phyloP scores from a whole-genome alignment of 1,139 yeast species.

The Saccharomyces hybrid region DNA sequence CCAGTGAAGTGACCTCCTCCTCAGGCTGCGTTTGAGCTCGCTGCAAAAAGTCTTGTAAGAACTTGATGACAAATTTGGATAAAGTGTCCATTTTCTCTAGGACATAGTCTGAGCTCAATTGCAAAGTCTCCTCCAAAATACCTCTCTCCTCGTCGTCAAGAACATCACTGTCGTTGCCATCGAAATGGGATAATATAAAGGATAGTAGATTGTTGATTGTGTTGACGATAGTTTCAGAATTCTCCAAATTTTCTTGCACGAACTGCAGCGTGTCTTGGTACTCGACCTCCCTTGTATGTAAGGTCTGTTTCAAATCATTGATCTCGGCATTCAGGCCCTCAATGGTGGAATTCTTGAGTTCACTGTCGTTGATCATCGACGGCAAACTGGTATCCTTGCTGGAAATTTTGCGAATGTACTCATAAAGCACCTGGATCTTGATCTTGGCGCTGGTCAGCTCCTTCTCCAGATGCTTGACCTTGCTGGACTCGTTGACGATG shows the following conservation, averaged over 20 bases:
- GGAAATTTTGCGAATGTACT: background rate
- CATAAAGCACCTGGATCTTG: background rate
- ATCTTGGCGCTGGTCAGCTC: slow-evolving; percentile 12
- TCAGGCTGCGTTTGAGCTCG: background rate
- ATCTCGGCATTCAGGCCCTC: background rate
- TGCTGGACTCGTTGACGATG: background rate
- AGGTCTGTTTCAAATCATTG: slow-evolving; percentile 18
- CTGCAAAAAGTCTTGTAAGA: slow-evolving; percentile 7
- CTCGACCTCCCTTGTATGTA: slow-evolving; percentile 22
- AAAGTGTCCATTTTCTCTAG: slow-evolving; percentile 32
- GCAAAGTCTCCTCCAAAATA: slow-evolving; percentile 27
- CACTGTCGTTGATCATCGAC: background rate
- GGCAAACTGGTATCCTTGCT: background rate
- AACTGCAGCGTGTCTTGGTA: slow-evolving; percentile 29
- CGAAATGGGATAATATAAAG: slow-evolving; percentile 11
- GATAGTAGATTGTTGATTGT: slow-evolving; percentile 29
- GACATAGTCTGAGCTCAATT: slow-evolving; percentile 26
- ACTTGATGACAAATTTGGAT: slow-evolving; percentile 22
- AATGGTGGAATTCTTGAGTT: background rate
- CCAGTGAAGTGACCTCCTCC: background rate
- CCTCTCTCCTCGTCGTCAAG: slow-evolving; percentile 26
- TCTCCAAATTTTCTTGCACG: slow-evolving; percentile 27
- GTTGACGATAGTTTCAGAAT: slow-evolving; percentile 29
- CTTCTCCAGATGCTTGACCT: slow-evolving; percentile 17
- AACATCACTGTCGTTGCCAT: slow-evolving; percentile 9